phyloP scores from a whole-genome alignment of 2,329 filamentous ascomycete genomes.

The Colletotrichum liaoningense region DNA sequence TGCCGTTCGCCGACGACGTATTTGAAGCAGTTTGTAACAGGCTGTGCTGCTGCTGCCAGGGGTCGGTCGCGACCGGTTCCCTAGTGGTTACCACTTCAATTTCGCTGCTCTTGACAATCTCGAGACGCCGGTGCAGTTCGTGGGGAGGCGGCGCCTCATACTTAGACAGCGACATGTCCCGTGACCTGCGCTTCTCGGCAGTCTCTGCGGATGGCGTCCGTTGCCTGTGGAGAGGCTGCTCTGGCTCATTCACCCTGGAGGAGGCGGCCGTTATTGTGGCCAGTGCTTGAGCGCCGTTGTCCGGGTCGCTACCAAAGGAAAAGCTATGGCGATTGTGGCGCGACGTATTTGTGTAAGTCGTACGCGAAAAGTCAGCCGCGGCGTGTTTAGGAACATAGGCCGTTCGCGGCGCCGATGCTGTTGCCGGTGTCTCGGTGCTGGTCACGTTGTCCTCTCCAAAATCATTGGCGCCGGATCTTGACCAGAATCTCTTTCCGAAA shows the following conservation, averaged over 20 bases:
- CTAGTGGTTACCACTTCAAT: constrained; percentile 20
- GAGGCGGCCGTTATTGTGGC: constrained; percentile 2
- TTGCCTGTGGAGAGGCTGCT: constrained; percentile 2
- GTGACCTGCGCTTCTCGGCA: constrained; percentile 11
- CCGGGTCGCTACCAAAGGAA: constrained; percentile 3
- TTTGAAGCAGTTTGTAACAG: constrained; percentile 5
- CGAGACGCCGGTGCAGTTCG: constrained; percentile 30
- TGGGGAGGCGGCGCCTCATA: constrained; percentile 16
- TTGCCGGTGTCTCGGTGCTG: background rate
- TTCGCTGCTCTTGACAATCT: constrained; percentile 32
- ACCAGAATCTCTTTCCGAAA: constrained; percentile 37
- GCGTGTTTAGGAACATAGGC: constrained; percentile 44
- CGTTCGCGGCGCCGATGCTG: constrained; percentile 5
- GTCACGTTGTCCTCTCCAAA: constrained; percentile 21
- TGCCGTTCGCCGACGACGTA: constrained; percentile 8
- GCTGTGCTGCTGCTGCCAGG: constrained; percentile 15
- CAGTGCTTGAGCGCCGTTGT: background rate
- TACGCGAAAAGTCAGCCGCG: constrained; percentile 44
- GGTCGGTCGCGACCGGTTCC: constrained; percentile 1
- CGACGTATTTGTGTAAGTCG: constrained; percentile 35
- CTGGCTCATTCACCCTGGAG: background rate
- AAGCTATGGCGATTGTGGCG: constrained; percentile 31
- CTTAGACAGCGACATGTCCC: constrained; percentile 15
- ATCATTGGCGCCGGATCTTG: constrained; percentile 27
- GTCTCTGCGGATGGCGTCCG: background rate